Evolutionary conservation across 352 stramenopile genomes (phyloP), one percentile per base, ranked within the genome.

Genomic region (Phytophthora macrochlamydospora): DNA sequence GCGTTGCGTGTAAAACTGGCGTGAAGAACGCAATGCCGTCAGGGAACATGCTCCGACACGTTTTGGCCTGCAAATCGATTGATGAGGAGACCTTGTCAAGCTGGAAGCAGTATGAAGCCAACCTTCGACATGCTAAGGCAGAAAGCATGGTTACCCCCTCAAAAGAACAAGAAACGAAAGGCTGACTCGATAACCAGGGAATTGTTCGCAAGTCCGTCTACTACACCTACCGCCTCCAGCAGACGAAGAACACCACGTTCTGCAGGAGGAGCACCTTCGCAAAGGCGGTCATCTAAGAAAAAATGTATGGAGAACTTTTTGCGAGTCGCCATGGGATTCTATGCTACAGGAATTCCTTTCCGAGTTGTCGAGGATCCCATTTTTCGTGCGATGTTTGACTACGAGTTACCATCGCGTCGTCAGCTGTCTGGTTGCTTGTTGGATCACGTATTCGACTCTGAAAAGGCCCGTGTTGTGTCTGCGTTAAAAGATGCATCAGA

Each of bases 261-360:
- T 13, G 4, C 3, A 14, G 3, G 11, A 45, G 3, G 11, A 14
- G 8, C 38, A 13, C 8, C 11, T 5, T 24, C 8, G 8, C 38
- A 9, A 13, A 5, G 8, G 18, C 13, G 4, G 38, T 13, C 4
- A 45, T 14, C 4, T 12, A 59, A 43, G 29, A n/a, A 59, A n/a
- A 51, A 8, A 38, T 7, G 52, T 40, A 42, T 52, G 52, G 29
- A 60, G 11, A 60, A 60, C 30, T 52, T 45, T 9, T 29, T 42
- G 6, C 24, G 29, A 7, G 32, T 44, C 1, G 38, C 29, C 2
- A 42, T 60, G 12, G 53, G 53, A 5, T 44, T 60, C 9, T 51
- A 51, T 32, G 53, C 53, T 7, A 60, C 53, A 4, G 53, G 53
- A 43, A 52, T 60, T 12, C 29, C 53, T 9, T 65, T 65, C 55